Conservation (phyloP, 768 basidiomycete genomes). For the Auricularia cornea region DNA sequence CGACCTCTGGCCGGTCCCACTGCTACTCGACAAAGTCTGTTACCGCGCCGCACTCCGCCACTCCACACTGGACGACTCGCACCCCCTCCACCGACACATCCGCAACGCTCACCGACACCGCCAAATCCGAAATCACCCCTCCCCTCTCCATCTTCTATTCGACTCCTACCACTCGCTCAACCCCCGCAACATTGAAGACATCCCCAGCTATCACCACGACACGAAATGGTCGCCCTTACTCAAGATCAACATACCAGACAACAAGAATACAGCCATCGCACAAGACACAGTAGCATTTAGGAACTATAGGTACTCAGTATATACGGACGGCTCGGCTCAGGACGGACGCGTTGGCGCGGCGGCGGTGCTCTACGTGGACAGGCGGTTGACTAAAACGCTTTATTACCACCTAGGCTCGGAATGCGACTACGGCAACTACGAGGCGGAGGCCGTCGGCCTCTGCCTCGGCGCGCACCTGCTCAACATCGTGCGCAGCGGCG, state of each 20-base stretch:
- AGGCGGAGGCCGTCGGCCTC: too few relatives aligned
- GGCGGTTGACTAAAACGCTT: neutral
- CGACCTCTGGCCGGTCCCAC: constrained; percentile 12
- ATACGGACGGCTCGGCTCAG: too few relatives aligned
- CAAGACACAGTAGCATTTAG: neutral
- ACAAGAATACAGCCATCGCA: neutral
- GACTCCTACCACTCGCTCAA: constrained; percentile 3
- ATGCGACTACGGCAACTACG: too few relatives aligned
- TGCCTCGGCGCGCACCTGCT: too few relatives aligned
- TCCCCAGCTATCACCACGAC: neutral
- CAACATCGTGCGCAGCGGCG: too few relatives aligned
- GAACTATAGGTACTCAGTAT: neutral
- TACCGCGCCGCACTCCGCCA: too few relatives aligned
- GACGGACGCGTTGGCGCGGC: constrained; percentile 10
- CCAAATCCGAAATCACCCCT: constrained; percentile 2
- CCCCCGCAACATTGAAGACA: constrained; percentile 12
- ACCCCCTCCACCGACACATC: too few relatives aligned
- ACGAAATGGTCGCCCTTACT: constrained; percentile 1
- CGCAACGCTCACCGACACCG: neutral
- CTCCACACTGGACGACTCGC: too few relatives aligned
- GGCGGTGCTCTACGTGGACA: constrained; percentile 3
- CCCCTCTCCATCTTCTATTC: constrained; percentile 18
- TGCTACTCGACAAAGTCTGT: too few relatives aligned
- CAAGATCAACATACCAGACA: neutral
- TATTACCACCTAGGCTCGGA: neutral